Evolutionary conservation across 1,284 basidiomycete species (phyloP).

Genomic region (Microbotryomycetes sp.): DNA sequence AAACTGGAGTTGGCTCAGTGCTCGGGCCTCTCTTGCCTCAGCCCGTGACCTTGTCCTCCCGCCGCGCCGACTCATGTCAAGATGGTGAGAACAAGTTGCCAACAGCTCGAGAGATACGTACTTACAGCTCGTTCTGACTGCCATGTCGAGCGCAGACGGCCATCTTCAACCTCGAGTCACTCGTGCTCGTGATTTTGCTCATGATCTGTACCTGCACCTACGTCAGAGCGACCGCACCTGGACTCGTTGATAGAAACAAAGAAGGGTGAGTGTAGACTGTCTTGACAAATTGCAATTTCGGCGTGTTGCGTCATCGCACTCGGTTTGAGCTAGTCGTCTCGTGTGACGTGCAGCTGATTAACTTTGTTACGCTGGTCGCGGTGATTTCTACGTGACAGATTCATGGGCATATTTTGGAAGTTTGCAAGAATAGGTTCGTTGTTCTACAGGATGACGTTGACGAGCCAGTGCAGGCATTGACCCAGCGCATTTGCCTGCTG

Average conservation of each 20-base stretch:
- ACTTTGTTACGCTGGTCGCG: no score
- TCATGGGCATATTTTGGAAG: slow-evolving; percentile 87
- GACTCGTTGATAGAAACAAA: slow-evolving; percentile 87
- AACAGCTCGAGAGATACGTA: no score
- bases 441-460: neutral
- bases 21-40: no score
- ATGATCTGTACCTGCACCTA: slow-evolving; percentile 97
- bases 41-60: no score
- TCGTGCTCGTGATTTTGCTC: slow-evolving; percentile 86
- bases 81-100: no score
- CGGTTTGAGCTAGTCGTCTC: no score
- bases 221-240: slow-evolving; percentile 78
- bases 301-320: neutral
- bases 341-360: no score
- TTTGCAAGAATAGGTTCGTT: slow-evolving; percentile 77
- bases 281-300: neutral
- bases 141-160: slow-evolving; percentile 70
- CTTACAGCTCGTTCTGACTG: no score
- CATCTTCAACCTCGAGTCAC: slow-evolving; percentile 94
- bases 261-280: slow-evolving; percentile 64
- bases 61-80: no score
- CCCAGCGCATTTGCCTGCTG: neutral
- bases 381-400: slow-evolving; percentile 50
- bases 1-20: no score
- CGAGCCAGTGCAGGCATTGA: neutral